Percentiles rank a stretch among this genome's conserved stretches.
Conservation (phyloP, 345 rosid genomes). For the Populus pruinosa region DNA sequence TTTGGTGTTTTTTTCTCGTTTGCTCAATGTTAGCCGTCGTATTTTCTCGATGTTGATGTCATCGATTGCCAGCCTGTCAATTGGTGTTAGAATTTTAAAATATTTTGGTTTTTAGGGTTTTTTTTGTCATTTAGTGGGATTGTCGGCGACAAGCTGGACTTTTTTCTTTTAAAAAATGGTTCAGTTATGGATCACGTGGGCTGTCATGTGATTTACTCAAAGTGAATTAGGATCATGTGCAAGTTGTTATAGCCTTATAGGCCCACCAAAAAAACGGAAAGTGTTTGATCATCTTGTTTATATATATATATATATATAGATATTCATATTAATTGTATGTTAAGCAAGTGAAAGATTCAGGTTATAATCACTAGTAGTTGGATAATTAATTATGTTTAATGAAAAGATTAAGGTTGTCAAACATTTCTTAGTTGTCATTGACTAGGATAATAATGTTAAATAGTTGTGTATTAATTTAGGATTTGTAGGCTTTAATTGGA, state of each 20-base stretch:
- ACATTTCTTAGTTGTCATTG: neutral
- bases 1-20: neutral
- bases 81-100: neutral
- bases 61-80: neutral
- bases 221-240: constrained; percentile 1
- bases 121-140: neutral
- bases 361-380: neutral
- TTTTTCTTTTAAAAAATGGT: neutral
- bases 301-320: too few relatives aligned
- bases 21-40: constrained; percentile 1
- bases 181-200: constrained; percentile 40
- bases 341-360: neutral
- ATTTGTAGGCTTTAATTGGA: neutral
- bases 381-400: neutral
- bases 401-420: neutral
- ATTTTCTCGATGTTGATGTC: constrained; percentile 17
- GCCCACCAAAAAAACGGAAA: neutral
- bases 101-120: neutral
- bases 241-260: neutral
- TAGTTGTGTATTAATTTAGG: neutral
- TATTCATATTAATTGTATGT: neutral
- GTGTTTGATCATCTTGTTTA: neutral
- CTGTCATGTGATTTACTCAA: constrained; percentile 25
- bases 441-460: neutral
- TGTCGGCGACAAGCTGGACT: constrained; percentile 36